Evolutionary conservation across 805 yeast genomes (phyloP).

Genomic region (Ogataea angusta): DNA sequence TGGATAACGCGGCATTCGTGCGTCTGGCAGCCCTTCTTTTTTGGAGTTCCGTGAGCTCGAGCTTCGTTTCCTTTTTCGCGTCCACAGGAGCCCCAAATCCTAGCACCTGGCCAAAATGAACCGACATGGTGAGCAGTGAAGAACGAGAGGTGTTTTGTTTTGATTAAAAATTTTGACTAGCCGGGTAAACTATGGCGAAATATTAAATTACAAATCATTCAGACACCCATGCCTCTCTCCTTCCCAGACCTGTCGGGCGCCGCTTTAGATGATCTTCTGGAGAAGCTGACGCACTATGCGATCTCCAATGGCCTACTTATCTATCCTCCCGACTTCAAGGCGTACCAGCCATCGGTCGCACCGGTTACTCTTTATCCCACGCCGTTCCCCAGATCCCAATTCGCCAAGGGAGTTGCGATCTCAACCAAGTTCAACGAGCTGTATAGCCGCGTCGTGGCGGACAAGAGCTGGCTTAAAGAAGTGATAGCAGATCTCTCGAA

Average conservation of each 20-base stretch:
- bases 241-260: constrained; percentile 2
- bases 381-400: constrained; percentile 70
- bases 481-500: constrained; percentile 53
- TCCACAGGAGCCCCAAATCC: constrained; percentile 20
- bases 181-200: constrained; percentile 7
- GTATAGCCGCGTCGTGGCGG: constrained; percentile 65
- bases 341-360: constrained; percentile 54
- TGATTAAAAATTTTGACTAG: constrained; percentile 8
- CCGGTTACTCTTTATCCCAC: constrained; percentile 93
- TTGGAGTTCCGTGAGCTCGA: constrained; percentile 27
- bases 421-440: constrained; percentile 70
- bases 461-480: constrained; percentile 57
- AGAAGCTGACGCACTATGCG: constrained; percentile 63
- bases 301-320: constrained; percentile 78
- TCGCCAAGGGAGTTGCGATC: constrained; percentile 60
- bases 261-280: constrained; percentile 7
- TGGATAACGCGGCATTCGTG: constrained; percentile 11
- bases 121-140: constrained; percentile 21
- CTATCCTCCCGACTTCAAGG: constrained; percentile 59
- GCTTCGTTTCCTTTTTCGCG: constrained; percentile 15
- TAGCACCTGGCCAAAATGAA: constrained; percentile 29
- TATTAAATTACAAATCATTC: constrained; percentile 3
- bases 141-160: constrained; percentile 7
- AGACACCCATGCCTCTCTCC: constrained; percentile 1
- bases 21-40: constrained; percentile 26